Base-by-base conservation (phyloP, 1,139 yeast species). In the Candida frijolesensis region DNA sequence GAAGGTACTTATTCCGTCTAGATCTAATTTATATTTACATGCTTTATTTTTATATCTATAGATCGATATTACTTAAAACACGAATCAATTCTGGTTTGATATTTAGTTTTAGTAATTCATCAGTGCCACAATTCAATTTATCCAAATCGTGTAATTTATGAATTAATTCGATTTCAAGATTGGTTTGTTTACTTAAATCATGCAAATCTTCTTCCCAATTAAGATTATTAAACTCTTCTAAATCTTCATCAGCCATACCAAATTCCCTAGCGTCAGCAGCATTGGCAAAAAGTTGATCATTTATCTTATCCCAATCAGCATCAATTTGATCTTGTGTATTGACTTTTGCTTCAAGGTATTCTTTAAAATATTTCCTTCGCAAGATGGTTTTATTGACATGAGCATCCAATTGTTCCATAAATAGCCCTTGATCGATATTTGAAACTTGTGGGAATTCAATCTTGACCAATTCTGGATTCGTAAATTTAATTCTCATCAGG, bases 401-500 rank as follows among this genome's bases (percentile, higher is more conserved):
- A 16, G 64, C 56, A 45, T 71, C 57, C 44, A 76, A 60, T 57
- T 76, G 80, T 15, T 57, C 49, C 27, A 61, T 47, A 44, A 76
- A 70, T 40, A 64, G 47, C 1, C 60, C 65, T 12, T 60, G 32
- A 50, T 75, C 68, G 8, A 55, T 48, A 4, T 52, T 55, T 0
- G 54, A 16, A 1, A 64, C 49, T 1, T 65, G 48, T 1, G 57
- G 54, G 4, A 82, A 59, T 51, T 80, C 76, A 1, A 87, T 58
- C 53, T 56, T 67, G 14, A 76, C 76, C 15, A 70, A 70, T 3
- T 70, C 72, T 22, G 77, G 76, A 33, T 87, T 83, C 2, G 70
- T 71, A 56, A 85, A 84, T 55, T 90, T 79, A 57, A 84, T 78
- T 47, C 84, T 75, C 41, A 90, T 70, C 47, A 89, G 78, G 5